phyloP scores from a whole-genome alignment of 495 filamentous ascomycete genomes.

The Penicillium arizonense region DNA sequence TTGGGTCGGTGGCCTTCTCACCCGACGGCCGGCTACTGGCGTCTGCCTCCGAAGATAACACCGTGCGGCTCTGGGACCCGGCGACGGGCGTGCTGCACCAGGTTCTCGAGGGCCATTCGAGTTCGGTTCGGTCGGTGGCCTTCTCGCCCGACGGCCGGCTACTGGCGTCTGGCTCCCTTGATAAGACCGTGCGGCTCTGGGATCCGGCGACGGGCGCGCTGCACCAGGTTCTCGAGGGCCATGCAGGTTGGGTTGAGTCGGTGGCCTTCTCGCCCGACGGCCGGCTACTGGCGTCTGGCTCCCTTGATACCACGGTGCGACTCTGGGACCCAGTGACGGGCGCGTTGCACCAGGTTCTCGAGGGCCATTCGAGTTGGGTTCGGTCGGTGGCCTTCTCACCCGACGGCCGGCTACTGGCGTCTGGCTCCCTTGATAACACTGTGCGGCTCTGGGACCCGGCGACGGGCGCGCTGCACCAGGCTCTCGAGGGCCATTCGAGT shows the following conservation, averaged over 20 bases:
- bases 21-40: background rate
- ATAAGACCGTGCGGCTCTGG: conserved; percentile 26
- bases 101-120: background rate
- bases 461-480: background rate
- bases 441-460: conserved; percentile 30
- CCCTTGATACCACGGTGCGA: background rate
- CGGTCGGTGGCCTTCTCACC: conserved; percentile 22
- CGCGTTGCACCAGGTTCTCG: background rate
- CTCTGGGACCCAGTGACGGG: background rate
- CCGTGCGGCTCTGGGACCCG: background rate
- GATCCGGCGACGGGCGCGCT: conserved; percentile 7
- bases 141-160: conserved; percentile 24
- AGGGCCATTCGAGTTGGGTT: conserved; percentile 4
- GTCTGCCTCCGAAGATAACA: too few species aligned
- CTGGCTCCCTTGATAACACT: conserved; percentile 8
- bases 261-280: conserved; percentile 26
- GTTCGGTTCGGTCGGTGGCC: conserved; percentile 9
- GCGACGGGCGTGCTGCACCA: background rate
- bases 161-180: conserved; percentile 16
- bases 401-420: conserved; percentile 20
- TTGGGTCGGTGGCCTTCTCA: conserved; percentile 13
- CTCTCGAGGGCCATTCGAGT: conserved; percentile 10
- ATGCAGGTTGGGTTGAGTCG: background rate
- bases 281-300: conserved; percentile 16
- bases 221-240: conserved; percentile 11